These are phyloP conservation scores for Isabelozyma heimii DNA, from an alignment of 805 yeast genomes.

Conservation along the genomic window DNA sequence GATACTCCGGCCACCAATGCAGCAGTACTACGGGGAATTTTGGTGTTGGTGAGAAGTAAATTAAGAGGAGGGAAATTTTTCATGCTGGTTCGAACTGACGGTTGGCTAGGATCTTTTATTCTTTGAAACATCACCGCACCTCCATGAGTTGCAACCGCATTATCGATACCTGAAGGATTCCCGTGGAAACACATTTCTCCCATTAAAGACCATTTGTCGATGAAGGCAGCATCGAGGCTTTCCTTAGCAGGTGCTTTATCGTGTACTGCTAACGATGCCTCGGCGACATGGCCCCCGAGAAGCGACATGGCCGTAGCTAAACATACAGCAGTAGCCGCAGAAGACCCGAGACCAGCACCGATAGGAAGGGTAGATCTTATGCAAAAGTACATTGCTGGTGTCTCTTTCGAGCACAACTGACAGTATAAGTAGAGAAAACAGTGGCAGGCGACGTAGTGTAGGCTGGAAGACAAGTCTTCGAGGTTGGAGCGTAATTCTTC, in stretches of 20 bases:
- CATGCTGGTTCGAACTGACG: conserved; percentile 66
- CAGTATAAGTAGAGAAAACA: conserved; percentile 79
- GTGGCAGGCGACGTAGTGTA: conserved; percentile 75
- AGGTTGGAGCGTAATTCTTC: conserved; percentile 46
- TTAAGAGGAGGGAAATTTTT: conserved; percentile 71
- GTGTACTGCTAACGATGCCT: conserved; percentile 30
- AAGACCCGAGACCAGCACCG: conserved; percentile 96
- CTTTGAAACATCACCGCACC: conserved; percentile 93
- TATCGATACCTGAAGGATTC: conserved; percentile 94
- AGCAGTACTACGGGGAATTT: conserved; percentile 85
- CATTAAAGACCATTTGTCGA: conserved; percentile 84
- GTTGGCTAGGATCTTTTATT: conserved; percentile 45
- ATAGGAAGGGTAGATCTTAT: conserved; percentile 85
- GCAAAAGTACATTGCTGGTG: conserved; percentile 55
- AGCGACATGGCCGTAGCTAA: conserved; percentile 70
- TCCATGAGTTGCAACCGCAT: conserved; percentile 93
- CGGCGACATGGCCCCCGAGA: conserved; percentile 52
- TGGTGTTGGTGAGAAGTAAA: conserved; percentile 78
- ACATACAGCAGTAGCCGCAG: conserved; percentile 87
- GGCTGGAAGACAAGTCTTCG: conserved; percentile 44
- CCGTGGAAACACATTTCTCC: conserved; percentile 97
- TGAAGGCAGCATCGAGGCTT: conserved; percentile 49
- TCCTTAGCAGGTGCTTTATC: conserved; percentile 28
- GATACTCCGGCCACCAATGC: conserved; percentile 77
- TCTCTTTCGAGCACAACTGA: conserved; percentile 47